These are phyloP conservation scores for Fusarium floridanum DNA, from an alignment of 2,329 filamentous ascomycete species.

Conservation along the genomic window DNA sequence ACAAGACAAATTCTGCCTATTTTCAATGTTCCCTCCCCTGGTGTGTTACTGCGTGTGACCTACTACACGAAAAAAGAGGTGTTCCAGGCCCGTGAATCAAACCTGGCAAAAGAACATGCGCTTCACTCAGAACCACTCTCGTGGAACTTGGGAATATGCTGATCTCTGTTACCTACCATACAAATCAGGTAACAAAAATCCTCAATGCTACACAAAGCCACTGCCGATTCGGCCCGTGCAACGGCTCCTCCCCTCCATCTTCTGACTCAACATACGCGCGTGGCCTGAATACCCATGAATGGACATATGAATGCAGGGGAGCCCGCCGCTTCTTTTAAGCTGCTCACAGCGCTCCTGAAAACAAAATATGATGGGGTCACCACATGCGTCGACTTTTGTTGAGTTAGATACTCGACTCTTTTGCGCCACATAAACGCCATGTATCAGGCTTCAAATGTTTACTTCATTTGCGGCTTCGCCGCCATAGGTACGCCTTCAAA, in stretches of 20 bases:
- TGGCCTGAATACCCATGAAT: background rate
- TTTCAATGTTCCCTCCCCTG: background rate
- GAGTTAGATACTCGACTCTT: background rate
- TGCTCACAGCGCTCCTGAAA: too few relatives aligned
- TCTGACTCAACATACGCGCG: background rate
- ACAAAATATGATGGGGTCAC: background rate
- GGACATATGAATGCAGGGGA: background rate
- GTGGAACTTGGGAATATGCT: background rate
- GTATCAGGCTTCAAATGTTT: slow-evolving; percentile 65
- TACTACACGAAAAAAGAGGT: background rate
- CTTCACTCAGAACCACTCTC: background rate
- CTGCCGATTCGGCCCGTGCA: background rate
- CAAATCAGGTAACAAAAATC: background rate
- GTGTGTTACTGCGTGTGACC: background rate
- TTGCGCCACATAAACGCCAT: slow-evolving; percentile 40
- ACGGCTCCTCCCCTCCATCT: background rate
- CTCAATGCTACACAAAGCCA: background rate
- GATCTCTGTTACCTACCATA: background rate
- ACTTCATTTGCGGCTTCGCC: slow-evolving; percentile 72
- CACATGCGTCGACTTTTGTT: background rate
- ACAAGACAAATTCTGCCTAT: background rate
- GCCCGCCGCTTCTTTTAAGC: background rate
- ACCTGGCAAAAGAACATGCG: background rate
- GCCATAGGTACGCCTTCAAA: slow-evolving; percentile 63
- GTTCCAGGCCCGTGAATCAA: background rate